Base-by-base conservation (phyloP, 179 eudicot species). In the Drosera spatulata region DNA sequence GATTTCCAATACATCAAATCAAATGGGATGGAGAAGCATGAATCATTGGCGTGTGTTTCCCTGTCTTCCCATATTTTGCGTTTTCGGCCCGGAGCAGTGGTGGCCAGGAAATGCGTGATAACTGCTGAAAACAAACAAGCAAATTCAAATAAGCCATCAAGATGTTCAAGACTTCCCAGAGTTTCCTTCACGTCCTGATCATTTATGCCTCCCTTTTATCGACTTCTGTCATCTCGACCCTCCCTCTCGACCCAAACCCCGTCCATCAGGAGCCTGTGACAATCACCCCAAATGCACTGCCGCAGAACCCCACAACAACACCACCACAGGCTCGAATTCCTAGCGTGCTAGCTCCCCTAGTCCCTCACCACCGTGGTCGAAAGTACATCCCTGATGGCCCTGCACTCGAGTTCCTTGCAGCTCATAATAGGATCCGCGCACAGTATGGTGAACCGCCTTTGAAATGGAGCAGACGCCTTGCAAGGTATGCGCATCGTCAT, bases 371-470 rank as follows among this genome's bases (percentile, higher is more conserved):
- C 6, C 12, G 40, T 51, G 8, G 45, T 7, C 5, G 53, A 46
- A 38, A 1, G 8, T 53, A 40, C 12, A 11, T 10, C 5, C 0
- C 68, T 3, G 3, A 4, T 4, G 5, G 4, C 53, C 6, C 40
- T 10, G 66, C 14, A 37, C 69, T 39, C 15, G 75, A 69, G 46
- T 76, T 76, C 60, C 66, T 76, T 3, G 56, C 3, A 7, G 69
- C 80, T 0, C 80, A 72, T 52, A 76, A 76, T 49, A 48, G 2
- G 4, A 14, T 76, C 12, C 71, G 80, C 12, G 63, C 77, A 7
- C 41, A 58, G 38, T 64, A 66, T 38, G 73, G 68, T 4, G 10
- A 62, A n/a, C 60, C 81, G 1, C 81, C 70, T 2, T 52, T 73
- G 12, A 41, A 12, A 54, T 73, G 75, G 81, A 64, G 64, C 39